Base-by-base conservation (phyloP, 345 rosid species). In the Nephelium lappaceum region DNA sequence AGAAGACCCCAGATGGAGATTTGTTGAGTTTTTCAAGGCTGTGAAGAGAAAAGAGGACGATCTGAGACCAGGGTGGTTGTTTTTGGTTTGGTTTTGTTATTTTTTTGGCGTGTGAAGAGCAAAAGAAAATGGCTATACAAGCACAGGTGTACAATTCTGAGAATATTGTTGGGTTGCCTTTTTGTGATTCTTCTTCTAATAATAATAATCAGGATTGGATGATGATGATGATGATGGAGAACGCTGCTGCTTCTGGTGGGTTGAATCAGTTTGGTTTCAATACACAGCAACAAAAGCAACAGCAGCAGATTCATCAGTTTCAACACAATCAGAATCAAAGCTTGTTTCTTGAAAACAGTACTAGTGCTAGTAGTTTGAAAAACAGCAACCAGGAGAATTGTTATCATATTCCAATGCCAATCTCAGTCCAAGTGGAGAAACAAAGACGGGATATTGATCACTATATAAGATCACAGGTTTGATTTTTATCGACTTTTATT, bases 371-470 rank as follows among this genome's bases (percentile, higher is more conserved):
- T 45, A 7, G 73, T 83, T 53, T 72, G 11, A 83, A 73, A 41
- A 73, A 45, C 81, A 24, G 5, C 70, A 43, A 4, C 69, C 11
- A 2, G 73, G 55, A 15, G 41, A 76, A 18, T 51, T 73, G 12
- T 23, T 15, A 7, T 42, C 53, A 23, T 73, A 27, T 8, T 6
- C 76, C 75, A 23, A 21, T 65, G 42, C 64, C 78, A 1, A 36
- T 67, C 16, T 67, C 83, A 67, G 82, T 78, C 53, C 80, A 76
- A 5, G 82, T 82, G 36, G 87, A 87, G 79, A 89, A 84, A 47
- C 94, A 95, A 74, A 81, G 60, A n/a, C 91, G 81, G 66, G 98
- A 89, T 79, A 81, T 91, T 60, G 92, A 93, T 76, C 87, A 84
- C 65, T 89, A 81, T 62, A 81, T 93, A 74, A 87, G 75, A 78